Evolutionary conservation across 2,329 filamentous ascomycete genomes (phyloP), one percentile per base, ranked within the genome.

Genomic region (Neofusicoccum sp.): DNA sequence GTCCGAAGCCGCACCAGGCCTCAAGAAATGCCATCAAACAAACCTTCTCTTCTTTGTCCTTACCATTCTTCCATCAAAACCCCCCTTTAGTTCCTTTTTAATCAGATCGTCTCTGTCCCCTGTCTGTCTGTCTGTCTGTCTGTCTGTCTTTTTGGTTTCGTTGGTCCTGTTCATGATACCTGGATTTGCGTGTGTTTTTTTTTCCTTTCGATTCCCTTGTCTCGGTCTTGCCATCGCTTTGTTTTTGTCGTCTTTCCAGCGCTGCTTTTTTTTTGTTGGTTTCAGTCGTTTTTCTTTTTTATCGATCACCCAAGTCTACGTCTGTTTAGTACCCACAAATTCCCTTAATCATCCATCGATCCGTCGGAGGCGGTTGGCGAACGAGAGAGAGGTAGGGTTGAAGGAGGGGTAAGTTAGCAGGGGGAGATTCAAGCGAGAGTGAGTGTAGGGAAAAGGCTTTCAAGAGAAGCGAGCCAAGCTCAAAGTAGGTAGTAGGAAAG

Each of bases 81-180:
- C 50, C 16, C 36, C 34, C 12, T 34, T 56, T 45, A 16, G 31
- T 37, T 45, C 36, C 41, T 45, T 50, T 22, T 58, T 45, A 58
- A 34, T 58, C 54, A 58, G 41, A 45, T 58, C 33, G 54, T 58
- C 54, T 28, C 54, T n/a, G 28, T 48, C 33, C 56, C 33, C 14
- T 59, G 29, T 22, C 41, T 16, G 29, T 43, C 14, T 29, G 37
- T n/a, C 41, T 16, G 29, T 43, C 14, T 29, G 37, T n/a, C 37
- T 41, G 37, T 41, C 37, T 41, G 37, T 56, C 22, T 33, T 7
- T 48, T 45, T 58, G 34, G 34, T 45, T 33, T 58, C 54, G 33
- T 52, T 58, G 29, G 36, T 56, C 39, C 39, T 45, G 29, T 58
- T 58, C 54, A 58, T 58, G 54, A 58, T 58, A 58, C 54, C 54